These are phyloP conservation scores for Elongisporangium prolatum DNA, from an alignment of 352 stramenopile genomes.

Conservation along the genomic window DNA sequence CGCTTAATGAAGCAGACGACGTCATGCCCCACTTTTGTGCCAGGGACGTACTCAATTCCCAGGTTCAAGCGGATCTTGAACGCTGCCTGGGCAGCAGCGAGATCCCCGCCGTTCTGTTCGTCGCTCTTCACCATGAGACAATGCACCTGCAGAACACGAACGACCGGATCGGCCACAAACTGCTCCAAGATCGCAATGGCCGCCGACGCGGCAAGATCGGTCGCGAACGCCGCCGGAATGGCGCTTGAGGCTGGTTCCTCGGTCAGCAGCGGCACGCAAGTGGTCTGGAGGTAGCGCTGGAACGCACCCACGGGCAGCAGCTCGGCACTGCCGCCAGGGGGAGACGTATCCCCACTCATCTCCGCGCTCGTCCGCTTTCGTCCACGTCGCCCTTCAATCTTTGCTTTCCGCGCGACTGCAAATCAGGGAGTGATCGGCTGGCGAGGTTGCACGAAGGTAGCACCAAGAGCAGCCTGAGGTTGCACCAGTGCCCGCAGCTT, in stretches of 20 bases:
- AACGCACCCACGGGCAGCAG: conserved; percentile 41
- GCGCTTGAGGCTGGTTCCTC: conserved; percentile 33
- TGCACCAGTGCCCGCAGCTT: background rate
- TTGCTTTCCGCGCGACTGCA: background rate
- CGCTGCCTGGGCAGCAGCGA: conserved; percentile 6
- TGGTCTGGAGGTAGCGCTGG: conserved; percentile 53
- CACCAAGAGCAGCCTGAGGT: background rate
- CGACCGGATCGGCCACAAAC: conserved; percentile 56
- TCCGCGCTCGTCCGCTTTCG: conserved; percentile 9
- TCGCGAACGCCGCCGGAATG: conserved; percentile 26
- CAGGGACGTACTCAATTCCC: conserved; percentile 64
- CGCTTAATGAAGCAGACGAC: conserved; percentile 88
- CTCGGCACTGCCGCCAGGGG: conserved; percentile 23
- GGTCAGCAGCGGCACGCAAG: conserved; percentile 65
- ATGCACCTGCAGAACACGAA: conserved; percentile 73
- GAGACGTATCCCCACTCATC: conserved; percentile 17
- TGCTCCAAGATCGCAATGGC: conserved; percentile 53
- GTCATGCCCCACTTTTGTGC: conserved; percentile 64
- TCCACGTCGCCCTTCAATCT: background rate
- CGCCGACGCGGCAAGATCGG: conserved; percentile 28
- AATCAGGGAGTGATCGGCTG: background rate
- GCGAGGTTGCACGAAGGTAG: conserved; percentile 1
- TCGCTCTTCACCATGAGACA: conserved; percentile 35
- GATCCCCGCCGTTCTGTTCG: conserved; percentile 18
- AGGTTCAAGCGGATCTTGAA: conserved; percentile 66